Evolutionary conservation across 2,329 filamentous ascomycete genomes (phyloP), one percentile per base, ranked within the genome.

Genomic region (Tolypocladium inflatum): DNA sequence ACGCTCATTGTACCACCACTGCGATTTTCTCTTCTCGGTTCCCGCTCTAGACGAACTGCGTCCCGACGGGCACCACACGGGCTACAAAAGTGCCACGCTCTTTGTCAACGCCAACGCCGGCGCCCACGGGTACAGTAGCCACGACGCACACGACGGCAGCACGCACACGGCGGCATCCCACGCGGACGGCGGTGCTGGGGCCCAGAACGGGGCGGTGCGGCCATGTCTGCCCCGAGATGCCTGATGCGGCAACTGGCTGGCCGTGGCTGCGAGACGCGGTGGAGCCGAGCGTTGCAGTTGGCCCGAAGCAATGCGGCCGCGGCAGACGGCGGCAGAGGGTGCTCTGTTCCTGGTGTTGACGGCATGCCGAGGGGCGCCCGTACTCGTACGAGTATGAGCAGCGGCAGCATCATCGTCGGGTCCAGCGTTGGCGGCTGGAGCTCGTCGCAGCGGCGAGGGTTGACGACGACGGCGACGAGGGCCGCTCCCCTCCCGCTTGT

Each of bases 191-290:
- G 30, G 30, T 9, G 8, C 30, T 33, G 23, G 43, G 43, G 43
- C 45, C 45, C 26, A 51, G 48, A 51, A 33, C 48, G 30, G 48
- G 48, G 48, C 48, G 48, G 17, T 35, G 39, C 41, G 38, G 39
- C 54, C 38, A 55, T 55, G 54, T 8, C 41, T 51, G 58, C 55
- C 52, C 60, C 57, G 56, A 57, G 58, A 55, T 62, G 56, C 62
- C 62, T 63, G 61, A 58, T 63, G 57, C 57, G 61, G 61, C 62
- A 61, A 55, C 58, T 59, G 56, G 59, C 53, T 55, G 61, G 56
- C 37, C 30, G 33, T n/a, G 33, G 54, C 37, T 42, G 56, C 43
- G 54, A 53, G 45, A 26, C 60, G n/a, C 54, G 50, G 56, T 58
- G 58, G 60, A 58, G 55, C 54, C 58, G 55, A n/a, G 38, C 55